These are phyloP conservation scores for Craterostigma plantagineum DNA, from an alignment of 257 asterid genomes.

Conservation along the genomic window DNA sequence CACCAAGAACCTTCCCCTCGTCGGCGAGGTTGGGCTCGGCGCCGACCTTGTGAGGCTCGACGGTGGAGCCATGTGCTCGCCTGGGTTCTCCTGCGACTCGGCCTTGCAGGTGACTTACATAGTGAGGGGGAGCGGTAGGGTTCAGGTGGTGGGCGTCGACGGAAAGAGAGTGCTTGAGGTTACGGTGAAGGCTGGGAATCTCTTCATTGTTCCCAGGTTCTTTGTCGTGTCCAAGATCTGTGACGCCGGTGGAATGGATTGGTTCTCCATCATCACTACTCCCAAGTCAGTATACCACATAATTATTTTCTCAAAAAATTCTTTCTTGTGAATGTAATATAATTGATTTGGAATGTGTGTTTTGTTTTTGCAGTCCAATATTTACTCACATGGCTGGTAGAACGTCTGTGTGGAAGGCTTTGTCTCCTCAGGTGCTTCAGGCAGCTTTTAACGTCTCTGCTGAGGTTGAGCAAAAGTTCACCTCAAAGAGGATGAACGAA, in stretches of 20 bases:
- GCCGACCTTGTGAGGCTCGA: conserved; percentile 48
- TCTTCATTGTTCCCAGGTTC: conserved; percentile 65
- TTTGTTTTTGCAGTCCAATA: conserved; percentile 20
- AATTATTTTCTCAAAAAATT: too few species aligned
- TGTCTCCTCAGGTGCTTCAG: conserved; percentile 46
- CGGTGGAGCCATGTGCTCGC: conserved; percentile 59
- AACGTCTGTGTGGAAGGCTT: conserved; percentile 45
- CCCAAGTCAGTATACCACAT: conserved; percentile 39
- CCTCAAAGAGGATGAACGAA: conserved; percentile 36
- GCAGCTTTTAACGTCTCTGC: conserved; percentile 38
- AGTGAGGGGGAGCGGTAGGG: conserved; percentile 57
- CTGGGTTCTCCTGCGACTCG: conserved; percentile 55
- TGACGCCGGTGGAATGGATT: conserved; percentile 52
- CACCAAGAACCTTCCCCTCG: conserved; percentile 57
- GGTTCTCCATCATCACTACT: conserved; percentile 73
- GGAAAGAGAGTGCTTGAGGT: conserved; percentile 52
- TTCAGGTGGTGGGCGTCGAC: conserved; percentile 47
- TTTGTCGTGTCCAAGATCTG: conserved; percentile 55
- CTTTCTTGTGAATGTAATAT: too few species aligned
- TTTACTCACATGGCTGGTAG: conserved; percentile 55
- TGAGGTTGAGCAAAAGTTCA: conserved; percentile 38
- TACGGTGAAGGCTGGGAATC: conserved; percentile 37
- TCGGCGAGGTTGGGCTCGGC: conserved; percentile 50
- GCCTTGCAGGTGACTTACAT: conserved; percentile 60
- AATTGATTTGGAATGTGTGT: too few species aligned